Evolutionary conservation across 805 yeast species (phyloP).

Genomic region (Ogataea pini): DNA sequence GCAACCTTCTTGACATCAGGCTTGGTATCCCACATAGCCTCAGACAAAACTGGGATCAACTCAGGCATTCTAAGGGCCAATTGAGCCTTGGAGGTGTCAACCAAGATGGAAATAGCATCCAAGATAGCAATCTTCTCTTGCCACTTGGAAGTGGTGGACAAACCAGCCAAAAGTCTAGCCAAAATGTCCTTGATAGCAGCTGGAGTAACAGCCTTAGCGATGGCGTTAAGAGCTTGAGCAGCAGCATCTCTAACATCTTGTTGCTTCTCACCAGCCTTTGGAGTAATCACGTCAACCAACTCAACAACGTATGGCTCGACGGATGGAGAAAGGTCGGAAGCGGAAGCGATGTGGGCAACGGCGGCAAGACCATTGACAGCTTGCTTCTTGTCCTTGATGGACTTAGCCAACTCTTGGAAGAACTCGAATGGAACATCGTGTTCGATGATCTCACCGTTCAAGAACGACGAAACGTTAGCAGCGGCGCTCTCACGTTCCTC

Average conservation of each 20-base stretch:
- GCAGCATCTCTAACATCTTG: conserved; percentile 74
- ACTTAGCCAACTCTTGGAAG: conserved; percentile 73
- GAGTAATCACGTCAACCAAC: conserved; percentile 67
- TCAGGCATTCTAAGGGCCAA: conserved; percentile 99
- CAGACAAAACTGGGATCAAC: conserved; percentile 96
- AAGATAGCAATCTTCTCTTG: conserved; percentile 94
- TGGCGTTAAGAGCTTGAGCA: conserved; percentile 69
- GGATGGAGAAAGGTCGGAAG: conserved; percentile 77
- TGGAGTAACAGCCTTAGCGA: conserved; percentile 86
- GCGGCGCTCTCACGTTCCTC: conserved; percentile 87
- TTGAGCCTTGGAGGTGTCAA: conserved; percentile 93
- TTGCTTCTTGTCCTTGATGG: conserved; percentile 81
- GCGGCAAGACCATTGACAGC: conserved; percentile 83
- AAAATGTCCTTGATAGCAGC: conserved; percentile 86
- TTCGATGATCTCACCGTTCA: conserved; percentile 96
- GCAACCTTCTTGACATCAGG: conserved; percentile 97
- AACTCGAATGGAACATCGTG: conserved; percentile 95
- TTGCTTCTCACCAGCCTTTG: conserved; percentile 90
- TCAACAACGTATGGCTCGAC: conserved; percentile 94
- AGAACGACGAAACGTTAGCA: conserved; percentile 84
- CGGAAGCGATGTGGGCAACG: conserved; percentile 79
- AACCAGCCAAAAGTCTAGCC: conserved; percentile 72
- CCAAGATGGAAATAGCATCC: conserved; percentile 81
- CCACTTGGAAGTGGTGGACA: conserved; percentile 86
- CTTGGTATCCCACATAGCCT: conserved; percentile 99